phyloP scores from a whole-genome alignment of 1,284 basidiomycete genomes.

The Cryptococcus neoformans region DNA sequence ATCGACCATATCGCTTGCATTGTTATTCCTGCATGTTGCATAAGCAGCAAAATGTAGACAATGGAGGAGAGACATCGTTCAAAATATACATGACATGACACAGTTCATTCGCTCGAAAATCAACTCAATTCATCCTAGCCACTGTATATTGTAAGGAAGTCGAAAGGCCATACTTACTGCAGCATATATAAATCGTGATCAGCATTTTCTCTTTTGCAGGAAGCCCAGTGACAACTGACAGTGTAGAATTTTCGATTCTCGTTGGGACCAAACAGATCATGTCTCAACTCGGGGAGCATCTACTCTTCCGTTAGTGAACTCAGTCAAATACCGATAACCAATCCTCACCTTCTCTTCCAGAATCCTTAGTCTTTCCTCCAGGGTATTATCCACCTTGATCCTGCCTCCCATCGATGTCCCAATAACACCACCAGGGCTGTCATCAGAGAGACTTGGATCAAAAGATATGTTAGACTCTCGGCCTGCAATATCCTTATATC shows the following conservation, averaged over 20 bases:
- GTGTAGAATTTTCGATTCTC: slow-evolving; percentile 81
- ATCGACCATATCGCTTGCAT: too few species aligned
- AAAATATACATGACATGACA: too few species aligned
- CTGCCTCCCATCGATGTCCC: slow-evolving; percentile 67
- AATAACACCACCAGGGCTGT: slow-evolving; percentile 79
- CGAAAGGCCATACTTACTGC: too few species aligned
- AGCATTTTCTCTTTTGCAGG: too few species aligned
- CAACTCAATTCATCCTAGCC: too few species aligned
- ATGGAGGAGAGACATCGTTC: too few species aligned
- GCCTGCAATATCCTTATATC: slow-evolving; percentile 59
- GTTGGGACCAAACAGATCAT: slow-evolving; percentile 78
- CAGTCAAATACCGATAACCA: neutral
- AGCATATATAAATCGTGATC: too few species aligned
- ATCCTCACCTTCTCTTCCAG: slow-evolving; percentile 76
- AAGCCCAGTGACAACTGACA: slow-evolving; percentile 29
- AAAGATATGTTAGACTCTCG: slow-evolving; percentile 62
- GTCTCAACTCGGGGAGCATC: slow-evolving; percentile 90
- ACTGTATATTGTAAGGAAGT: too few species aligned
- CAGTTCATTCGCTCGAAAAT: too few species aligned
- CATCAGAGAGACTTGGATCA: slow-evolving; percentile 65
- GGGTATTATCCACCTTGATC: slow-evolving; percentile 86
- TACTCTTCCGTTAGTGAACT: slow-evolving; percentile 38
- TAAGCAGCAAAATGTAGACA: too few species aligned
- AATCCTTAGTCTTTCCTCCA: slow-evolving; percentile 80
- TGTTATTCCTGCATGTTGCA: too few species aligned